Percentiles rank a stretch among this genome's conserved stretches.
These are phyloP conservation scores for Mycena alexandri DNA, from an alignment of 768 basidiomycete genomes.

Conservation along the genomic window DNA sequence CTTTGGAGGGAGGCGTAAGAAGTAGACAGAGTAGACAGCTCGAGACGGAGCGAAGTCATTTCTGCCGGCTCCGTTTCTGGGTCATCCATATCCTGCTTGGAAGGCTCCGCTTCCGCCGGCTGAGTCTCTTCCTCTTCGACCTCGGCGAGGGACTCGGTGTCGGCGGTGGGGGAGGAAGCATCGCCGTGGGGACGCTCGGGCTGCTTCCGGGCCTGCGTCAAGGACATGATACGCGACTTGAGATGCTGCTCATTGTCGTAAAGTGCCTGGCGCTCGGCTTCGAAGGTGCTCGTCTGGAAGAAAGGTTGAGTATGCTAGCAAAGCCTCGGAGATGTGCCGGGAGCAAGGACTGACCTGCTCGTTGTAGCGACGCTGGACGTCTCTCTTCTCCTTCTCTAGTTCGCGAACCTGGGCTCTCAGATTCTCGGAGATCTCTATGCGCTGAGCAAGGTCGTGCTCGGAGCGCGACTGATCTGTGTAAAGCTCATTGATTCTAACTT, in stretches of 20 bases:
- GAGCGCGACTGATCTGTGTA: constrained; percentile 86
- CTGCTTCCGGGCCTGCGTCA: constrained; percentile 75
- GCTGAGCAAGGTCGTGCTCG: constrained; percentile 85
- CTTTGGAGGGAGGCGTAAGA: constrained; percentile 88
- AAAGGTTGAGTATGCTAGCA: constrained; percentile 32
- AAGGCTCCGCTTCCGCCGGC: constrained; percentile 39
- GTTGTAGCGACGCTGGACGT: constrained; percentile 84
- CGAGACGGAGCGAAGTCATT: constrained; percentile 85
- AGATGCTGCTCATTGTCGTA: constrained; percentile 96
- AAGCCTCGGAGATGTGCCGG: constrained; percentile 21
- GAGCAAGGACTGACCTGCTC: constrained; percentile 73
- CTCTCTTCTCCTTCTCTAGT: constrained; percentile 90
- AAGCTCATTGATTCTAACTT: constrained; percentile 80
- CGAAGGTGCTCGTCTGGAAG: constrained; percentile 84
- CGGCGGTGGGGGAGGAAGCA: constrained; percentile 46
- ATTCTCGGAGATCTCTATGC: constrained; percentile 87
- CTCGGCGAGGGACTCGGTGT: constrained; percentile 58
- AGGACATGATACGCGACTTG: constrained; percentile 88
- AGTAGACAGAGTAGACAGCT: constrained; percentile 88
- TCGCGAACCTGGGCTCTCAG: constrained; percentile 85
- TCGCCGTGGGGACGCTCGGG: constrained; percentile 46
- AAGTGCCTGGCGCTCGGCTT: constrained; percentile 92
- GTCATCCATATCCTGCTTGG: constrained; percentile 67
- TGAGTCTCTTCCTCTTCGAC: constrained; percentile 52
- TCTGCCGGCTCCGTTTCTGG: constrained; percentile 86